A percentile compares a stretch with the other conserved stretches of the same genome.
phyloP scores from a whole-genome alignment of 176 grass and related monocot genomes.

The Carex myosuroides region DNA sequence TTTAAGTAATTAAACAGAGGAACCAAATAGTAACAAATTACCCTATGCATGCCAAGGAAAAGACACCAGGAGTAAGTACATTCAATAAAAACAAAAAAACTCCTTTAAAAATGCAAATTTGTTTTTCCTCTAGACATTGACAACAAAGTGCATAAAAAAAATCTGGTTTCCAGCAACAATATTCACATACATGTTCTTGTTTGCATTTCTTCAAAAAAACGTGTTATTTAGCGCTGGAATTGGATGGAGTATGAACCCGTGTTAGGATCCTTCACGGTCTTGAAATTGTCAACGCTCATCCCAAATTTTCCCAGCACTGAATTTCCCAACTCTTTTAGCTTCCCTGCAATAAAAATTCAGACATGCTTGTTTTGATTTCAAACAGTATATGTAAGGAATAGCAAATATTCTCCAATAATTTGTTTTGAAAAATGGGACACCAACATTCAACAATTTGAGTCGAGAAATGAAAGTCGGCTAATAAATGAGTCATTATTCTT shows the following conservation, averaged over 20 bases:
- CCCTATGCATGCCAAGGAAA: background rate
- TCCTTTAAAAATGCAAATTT: background rate
- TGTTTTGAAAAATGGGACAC: background rate
- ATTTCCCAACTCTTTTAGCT: conserved; percentile 77
- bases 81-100: background rate
- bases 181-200: conserved; percentile 7
- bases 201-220: background rate
- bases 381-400: background rate
- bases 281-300: conserved; percentile 82
- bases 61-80: background rate
- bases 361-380: background rate
- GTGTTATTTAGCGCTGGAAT: conserved; percentile 37
- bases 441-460: background rate
- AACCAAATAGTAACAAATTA: background rate
- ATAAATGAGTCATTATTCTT: background rate
- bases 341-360: conserved; percentile 37
- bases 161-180: background rate
- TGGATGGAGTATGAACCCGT: conserved; percentile 65
- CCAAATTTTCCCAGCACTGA: conserved; percentile 61
- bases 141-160: conserved; percentile 6
- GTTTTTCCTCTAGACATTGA: background rate
- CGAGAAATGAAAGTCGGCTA: background rate
- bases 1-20: too few species aligned
- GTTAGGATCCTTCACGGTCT: conserved; percentile 70
- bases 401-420: background rate